phyloP scores from a whole-genome alignment of 805 yeast genomes.

The Ogataea saltuana region DNA sequence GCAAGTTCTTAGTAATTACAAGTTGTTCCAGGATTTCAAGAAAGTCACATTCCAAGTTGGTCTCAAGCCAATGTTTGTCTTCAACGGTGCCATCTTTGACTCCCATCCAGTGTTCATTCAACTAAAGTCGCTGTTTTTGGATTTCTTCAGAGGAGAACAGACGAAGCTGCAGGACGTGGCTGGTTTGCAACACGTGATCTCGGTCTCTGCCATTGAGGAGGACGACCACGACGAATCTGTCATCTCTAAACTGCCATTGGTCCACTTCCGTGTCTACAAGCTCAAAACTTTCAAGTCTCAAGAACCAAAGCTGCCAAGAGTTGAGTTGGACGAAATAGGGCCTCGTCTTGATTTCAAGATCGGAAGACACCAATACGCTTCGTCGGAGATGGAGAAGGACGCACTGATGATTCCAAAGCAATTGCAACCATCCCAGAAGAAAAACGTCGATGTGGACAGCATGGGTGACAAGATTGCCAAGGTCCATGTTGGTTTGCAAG shows the following conservation, averaged over 20 bases:
- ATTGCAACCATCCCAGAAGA: constrained; percentile 76
- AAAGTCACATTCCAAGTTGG: constrained; percentile 83
- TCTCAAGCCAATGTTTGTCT: constrained; percentile 89
- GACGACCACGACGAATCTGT: constrained; percentile 74
- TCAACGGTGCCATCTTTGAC: constrained; percentile 91
- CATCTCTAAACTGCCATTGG: constrained; percentile 61
- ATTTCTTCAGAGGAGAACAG: constrained; percentile 84
- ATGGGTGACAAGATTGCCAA: constrained; percentile 98
- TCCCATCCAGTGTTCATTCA: constrained; percentile 83
- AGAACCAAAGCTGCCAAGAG: constrained; percentile 88
- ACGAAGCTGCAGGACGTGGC: constrained; percentile 88
- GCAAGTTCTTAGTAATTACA: constrained; percentile 64
- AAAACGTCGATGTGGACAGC: constrained; percentile 82
- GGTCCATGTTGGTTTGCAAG: constrained; percentile 95
- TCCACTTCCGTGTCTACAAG: constrained; percentile 89
- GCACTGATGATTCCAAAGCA: constrained; percentile 81
- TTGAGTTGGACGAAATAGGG: constrained; percentile 92
- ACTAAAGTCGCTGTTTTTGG: constrained; percentile 83
- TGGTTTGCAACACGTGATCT: constrained; percentile 88
- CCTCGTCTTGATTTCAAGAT: constrained; percentile 92
- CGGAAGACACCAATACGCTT: constrained; percentile 81
- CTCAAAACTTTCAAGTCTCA: constrained; percentile 73
- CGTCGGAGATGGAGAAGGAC: constrained; percentile 87
- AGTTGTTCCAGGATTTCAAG: constrained; percentile 77
- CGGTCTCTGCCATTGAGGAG: constrained; percentile 71